These are phyloP conservation scores for Falciphora oryzae DNA, from an alignment of 2,329 filamentous ascomycete genomes.

Conservation along the genomic window DNA sequence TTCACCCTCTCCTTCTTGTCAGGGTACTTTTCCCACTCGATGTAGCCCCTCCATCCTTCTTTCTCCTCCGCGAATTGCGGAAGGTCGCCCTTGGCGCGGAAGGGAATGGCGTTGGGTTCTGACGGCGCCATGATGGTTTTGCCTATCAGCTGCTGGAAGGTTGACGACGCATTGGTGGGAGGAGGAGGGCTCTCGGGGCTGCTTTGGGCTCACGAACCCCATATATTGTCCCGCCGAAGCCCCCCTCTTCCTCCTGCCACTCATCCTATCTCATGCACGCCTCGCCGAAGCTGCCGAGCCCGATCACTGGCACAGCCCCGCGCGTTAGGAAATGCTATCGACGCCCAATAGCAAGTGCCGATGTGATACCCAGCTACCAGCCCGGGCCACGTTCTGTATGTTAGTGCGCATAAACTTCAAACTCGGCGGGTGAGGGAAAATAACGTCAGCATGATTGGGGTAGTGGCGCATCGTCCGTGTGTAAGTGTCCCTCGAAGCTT, in stretches of 20 bases:
- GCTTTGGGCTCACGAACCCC: too few relatives aligned
- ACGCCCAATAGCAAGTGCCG: not conserved
- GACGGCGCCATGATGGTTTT: not conserved
- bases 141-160: not conserved
- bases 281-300: not conserved
- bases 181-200: not conserved
- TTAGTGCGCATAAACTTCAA: not conserved
- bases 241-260: not conserved
- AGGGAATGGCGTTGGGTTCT: not conserved
- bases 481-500: not conserved
- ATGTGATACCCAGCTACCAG: not conserved
- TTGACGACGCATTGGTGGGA: not conserved
- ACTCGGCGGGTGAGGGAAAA: not conserved
- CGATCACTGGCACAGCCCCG: not conserved
- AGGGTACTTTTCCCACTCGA: conserved; percentile 66
- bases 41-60: conserved; percentile 35
- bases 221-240: not conserved
- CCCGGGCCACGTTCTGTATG: not conserved
- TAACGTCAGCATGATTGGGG: not conserved
- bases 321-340: not conserved
- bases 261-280: not conserved
- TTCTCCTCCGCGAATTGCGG: not conserved
- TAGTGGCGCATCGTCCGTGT: not conserved
- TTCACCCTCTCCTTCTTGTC: conserved; percentile 58
- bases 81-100: conserved; percentile 5